phyloP scores from a whole-genome alignment of 352 stramenopile species.

The Pythium monospermum region DNA sequence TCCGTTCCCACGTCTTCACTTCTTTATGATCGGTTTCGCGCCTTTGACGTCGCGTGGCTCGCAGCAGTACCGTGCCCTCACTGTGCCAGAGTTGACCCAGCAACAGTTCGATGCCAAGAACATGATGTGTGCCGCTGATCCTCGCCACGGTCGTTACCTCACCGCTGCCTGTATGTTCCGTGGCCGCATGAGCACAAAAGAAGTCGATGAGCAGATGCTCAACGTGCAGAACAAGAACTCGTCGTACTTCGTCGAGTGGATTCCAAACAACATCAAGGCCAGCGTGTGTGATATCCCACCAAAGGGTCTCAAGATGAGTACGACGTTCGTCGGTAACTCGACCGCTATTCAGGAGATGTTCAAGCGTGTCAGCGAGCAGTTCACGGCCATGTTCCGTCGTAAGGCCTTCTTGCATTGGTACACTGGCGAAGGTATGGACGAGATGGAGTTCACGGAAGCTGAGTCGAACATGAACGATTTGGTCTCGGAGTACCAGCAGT shows the following conservation, averaged over 20 bases:
- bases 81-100: conserved; percentile 97
- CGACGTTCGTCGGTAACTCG: conserved; percentile 98
- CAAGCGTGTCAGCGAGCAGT: conserved; percentile 99
- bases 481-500: conserved; percentile 99
- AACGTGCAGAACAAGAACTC: conserved; percentile 99
- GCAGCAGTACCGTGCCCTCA: conserved; percentile 97
- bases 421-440: conserved; percentile 99
- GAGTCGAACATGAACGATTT: conserved; percentile 99
- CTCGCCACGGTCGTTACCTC: conserved; percentile 98
- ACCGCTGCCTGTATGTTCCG: conserved; percentile 99
- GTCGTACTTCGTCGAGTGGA: conserved; percentile 99
- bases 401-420: conserved; percentile 99
- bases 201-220: conserved; percentile 99
- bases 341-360: conserved; percentile 99
- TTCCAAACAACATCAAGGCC: conserved; percentile 99
- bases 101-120: conserved; percentile 99
- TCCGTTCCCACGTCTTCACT: conserved; percentile 98
- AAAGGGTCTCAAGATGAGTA: conserved; percentile 98
- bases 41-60: conserved; percentile 94
- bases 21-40: conserved; percentile 99
- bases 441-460: conserved; percentile 99
- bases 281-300: conserved; percentile 99
- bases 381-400: conserved; percentile 99
- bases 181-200: conserved; percentile 98
- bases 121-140: conserved; percentile 99